Conservation (phyloP, 1,284 basidiomycete species). For the Fomitopsis palustris region DNA sequence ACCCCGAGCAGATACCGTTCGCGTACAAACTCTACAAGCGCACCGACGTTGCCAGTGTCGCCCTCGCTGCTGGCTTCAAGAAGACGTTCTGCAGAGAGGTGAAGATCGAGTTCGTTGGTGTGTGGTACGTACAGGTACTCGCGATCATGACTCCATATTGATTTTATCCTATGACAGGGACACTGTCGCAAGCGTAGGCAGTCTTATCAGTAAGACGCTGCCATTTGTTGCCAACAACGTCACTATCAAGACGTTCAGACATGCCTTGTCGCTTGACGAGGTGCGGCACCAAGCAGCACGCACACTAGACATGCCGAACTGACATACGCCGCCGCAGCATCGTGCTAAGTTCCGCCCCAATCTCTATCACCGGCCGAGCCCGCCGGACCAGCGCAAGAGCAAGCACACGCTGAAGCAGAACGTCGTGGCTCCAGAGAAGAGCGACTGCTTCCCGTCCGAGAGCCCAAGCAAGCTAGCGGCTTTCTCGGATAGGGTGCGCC, state of each 20-base stretch:
- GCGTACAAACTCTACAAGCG: constrained; percentile 55
- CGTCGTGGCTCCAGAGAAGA: not conserved
- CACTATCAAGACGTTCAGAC: constrained; percentile 39
- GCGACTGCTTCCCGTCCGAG: not conserved
- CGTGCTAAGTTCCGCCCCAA: constrained; percentile 38
- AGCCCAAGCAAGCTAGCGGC: not conserved
- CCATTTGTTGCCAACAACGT: constrained; percentile 39
- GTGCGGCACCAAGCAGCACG: constrained; percentile 11
- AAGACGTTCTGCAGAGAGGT: constrained; percentile 47
- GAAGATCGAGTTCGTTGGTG: constrained; percentile 47
- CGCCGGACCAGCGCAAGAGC: not conserved
- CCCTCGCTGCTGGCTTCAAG: constrained; percentile 46
- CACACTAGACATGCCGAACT: not conserved
- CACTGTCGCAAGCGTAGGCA: constrained; percentile 38
- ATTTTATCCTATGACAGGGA: constrained; percentile 22
- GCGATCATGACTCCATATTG: not conserved
- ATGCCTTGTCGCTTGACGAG: constrained; percentile 44
- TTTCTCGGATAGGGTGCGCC: not conserved
- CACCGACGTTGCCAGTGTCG: constrained; percentile 36
- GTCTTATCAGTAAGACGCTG: constrained; percentile 33
- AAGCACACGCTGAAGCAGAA: constrained; percentile 2
- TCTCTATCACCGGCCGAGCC: constrained; percentile 24
- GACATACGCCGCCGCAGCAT: constrained; percentile 16
- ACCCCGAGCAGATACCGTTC: constrained; percentile 52
- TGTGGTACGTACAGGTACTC: constrained; percentile 23